A percentile compares a stretch with the other conserved stretches of the same genome.
Evolutionary conservation across 1,284 basidiomycete species (phyloP).

Genomic region (Porphyrellus sp.): DNA sequence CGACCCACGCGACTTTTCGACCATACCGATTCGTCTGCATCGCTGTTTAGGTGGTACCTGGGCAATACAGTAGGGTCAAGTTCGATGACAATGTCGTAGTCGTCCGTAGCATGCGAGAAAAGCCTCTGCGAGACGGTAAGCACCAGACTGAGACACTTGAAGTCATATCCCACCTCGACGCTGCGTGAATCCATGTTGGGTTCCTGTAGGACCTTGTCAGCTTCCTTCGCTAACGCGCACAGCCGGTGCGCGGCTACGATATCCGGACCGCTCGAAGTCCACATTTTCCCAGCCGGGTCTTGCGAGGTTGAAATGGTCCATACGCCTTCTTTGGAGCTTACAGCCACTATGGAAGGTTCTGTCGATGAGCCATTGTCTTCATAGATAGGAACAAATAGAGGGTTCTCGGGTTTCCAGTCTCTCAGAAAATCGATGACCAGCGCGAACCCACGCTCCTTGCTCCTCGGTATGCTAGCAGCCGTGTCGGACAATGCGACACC

Average conservation of each 20-base stretch:
- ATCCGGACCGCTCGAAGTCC: constrained; percentile 68
- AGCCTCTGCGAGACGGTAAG: constrained; percentile 51
- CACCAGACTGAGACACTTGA: neutral
- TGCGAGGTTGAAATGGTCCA: constrained; percentile 85
- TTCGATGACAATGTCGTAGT: constrained; percentile 86
- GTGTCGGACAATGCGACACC: constrained; percentile 11
- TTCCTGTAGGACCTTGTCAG: constrained; percentile 42
- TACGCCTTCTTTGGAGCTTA: constrained; percentile 47
- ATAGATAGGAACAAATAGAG: constrained; percentile 60
- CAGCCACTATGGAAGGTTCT: constrained; percentile 20
- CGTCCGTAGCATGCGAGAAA: constrained; percentile 78
- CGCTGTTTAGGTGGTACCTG: constrained; percentile 70
- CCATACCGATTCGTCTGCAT: constrained; percentile 46
- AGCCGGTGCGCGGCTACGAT: constrained; percentile 70
- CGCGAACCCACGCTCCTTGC: constrained; percentile 82
- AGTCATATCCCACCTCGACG: constrained; percentile 47
- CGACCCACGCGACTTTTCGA: constrained; percentile 45
- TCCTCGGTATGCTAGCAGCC: constrained; percentile 47
- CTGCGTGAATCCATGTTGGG: constrained; percentile 34
- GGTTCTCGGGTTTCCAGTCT: constrained; percentile 81
- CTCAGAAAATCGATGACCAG: constrained; percentile 72
- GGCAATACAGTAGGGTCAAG: constrained; percentile 66
- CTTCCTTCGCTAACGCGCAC: constrained; percentile 68
- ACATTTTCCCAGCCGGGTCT: constrained; percentile 72
- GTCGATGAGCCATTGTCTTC: constrained; percentile 33